These are phyloP conservation scores for Diversispora epigaea DNA, from an alignment of 192 early-diverging fungal genomes.

Conservation along the genomic window DNA sequence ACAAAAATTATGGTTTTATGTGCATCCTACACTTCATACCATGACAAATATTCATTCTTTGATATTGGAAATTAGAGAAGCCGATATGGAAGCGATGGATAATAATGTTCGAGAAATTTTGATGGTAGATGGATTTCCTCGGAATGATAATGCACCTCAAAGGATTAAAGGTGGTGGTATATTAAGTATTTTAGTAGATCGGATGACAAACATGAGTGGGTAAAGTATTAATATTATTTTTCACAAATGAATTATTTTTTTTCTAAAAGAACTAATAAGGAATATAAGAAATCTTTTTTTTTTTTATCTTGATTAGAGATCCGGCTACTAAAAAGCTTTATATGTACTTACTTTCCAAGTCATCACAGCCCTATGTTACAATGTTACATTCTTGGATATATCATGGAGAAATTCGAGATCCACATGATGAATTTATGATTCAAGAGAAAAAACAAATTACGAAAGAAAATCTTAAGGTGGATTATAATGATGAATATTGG, in stretches of 20 bases:
- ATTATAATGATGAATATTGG: conserved; percentile 85
- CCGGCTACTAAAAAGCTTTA: conserved; percentile 73
- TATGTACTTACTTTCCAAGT: conserved; percentile 71
- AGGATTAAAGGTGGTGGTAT: conserved; percentile 75
- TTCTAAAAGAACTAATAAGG: background rate
- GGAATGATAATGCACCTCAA: conserved; percentile 49
- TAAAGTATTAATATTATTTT: conserved; percentile 29
- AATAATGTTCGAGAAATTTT: conserved; percentile 45
- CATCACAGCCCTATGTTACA: conserved; percentile 77
- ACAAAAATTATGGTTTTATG: conserved; percentile 91
- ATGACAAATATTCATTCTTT: conserved; percentile 50
- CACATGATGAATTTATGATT: conserved; percentile 92
- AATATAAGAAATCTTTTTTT: background rate
- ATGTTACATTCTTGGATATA: conserved; percentile 90
- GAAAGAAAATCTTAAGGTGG: conserved; percentile 65
- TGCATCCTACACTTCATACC: conserved; percentile 72
- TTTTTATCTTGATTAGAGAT: conserved; percentile 50
- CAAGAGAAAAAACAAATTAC: conserved; percentile 61
- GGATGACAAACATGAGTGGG: conserved; percentile 69
- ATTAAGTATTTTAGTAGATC: conserved; percentile 70
- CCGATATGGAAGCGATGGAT: conserved; percentile 33
- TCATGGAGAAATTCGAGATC: conserved; percentile 85
- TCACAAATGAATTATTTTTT: conserved; percentile 36
- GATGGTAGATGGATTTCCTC: conserved; percentile 33
- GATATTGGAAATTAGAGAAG: conserved; percentile 42